Percentiles rank a stretch among this genome's conserved stretches.
phyloP scores from a whole-genome alignment of 1,284 basidiomycete genomes.

The Moesziomyces sp. region DNA sequence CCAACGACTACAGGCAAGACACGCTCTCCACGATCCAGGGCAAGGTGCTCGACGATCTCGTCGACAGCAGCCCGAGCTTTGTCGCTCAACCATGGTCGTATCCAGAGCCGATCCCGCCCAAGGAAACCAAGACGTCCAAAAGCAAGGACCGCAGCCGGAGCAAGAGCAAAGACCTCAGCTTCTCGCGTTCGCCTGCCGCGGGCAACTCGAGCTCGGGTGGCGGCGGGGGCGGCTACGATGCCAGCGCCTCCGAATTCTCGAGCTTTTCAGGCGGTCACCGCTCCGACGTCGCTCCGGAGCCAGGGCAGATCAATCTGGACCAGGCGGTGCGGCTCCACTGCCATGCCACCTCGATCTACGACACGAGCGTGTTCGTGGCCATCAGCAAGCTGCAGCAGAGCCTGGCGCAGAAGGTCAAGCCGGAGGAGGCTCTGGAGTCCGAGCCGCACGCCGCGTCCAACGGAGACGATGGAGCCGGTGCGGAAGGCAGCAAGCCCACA shows the following conservation, averaged over 20 bases:
- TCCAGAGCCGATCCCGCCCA: conserved; percentile 28
- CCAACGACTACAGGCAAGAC: conserved; percentile 86
- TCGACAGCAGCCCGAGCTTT: conserved; percentile 54
- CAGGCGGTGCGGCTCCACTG: conserved; percentile 71
- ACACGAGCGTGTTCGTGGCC: conserved; percentile 86
- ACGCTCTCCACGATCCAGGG: conserved; percentile 61
- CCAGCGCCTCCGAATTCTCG: conserved; percentile 51
- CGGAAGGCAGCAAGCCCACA: conserved; percentile 14
- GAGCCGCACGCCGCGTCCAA: conserved; percentile 4
- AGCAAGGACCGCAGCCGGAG: conserved; percentile 36
- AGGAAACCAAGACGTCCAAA: conserved; percentile 22
- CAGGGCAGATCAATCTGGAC: conserved; percentile 55
- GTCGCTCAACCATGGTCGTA: conserved; percentile 48
- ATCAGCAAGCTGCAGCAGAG: conserved; percentile 75
- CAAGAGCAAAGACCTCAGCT: conserved; percentile 40
- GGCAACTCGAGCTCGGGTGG: conserved; percentile 38
- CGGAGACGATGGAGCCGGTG: conserved; percentile 3
- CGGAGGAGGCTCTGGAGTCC: conserved; percentile 80
- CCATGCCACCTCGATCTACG: conserved; percentile 88
- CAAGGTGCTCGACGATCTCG: conserved; percentile 62
- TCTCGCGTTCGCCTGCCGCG: conserved; percentile 38
- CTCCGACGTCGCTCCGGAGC: conserved; percentile 36
- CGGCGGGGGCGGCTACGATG: conserved; percentile 40
- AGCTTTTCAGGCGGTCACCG: conserved; percentile 45
- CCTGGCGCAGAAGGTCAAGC: conserved; percentile 75